Base-by-base conservation (phyloP, 78 protist genomes). In the Tieghemostelium lacteum region DNA sequence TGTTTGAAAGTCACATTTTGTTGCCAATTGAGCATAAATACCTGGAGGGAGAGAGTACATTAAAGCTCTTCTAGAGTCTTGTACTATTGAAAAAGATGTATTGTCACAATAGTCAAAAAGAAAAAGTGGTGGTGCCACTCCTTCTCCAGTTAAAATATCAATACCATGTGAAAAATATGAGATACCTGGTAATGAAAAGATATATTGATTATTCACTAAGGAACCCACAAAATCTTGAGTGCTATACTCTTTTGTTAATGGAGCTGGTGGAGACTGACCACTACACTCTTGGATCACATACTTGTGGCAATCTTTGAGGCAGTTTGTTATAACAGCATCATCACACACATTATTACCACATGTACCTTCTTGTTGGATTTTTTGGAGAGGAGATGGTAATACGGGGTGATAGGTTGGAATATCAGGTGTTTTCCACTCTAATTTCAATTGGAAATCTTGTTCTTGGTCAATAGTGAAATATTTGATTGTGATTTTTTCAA, bases 21-120 rank as follows among this genome's bases (percentile, higher is more conserved):
- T 8, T 22, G 33, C 16, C 12, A 22, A 6, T 12, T n/a, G 16
- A n/a, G 64, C 64, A 58, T 58, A 17, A n/a, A 58, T 10, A n/a
- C 64, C 64, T 58, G 7, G 16, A 22, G 64, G 64, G 5, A 58
- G 31, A n/a, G 64, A n/a, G 64, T 58, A 58, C 12, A 58, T 17
- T 58, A 58, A 22, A 58, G 31, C 64, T n/a, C 64, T 12, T 20
- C 16, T 5, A 6, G 24, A 20, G 12, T 10, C 64, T 20, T 58
- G 64, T 8, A 58, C 64, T 22, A 22, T 58, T 6, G 64, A 58
- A 22, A n/a, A 58, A 6, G 64, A 58, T 58, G 64, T 20, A 58
- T 58, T 58, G n/a, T 58, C 64, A 58, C 64, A 58, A 58, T 58
- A 58, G 16, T 22, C n/a, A 22, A 58, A 58, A 58, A 6, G 33